Evolutionary conservation across 331 rosid genomes (phyloP).

Genomic region (Malus hybrid): DNA sequence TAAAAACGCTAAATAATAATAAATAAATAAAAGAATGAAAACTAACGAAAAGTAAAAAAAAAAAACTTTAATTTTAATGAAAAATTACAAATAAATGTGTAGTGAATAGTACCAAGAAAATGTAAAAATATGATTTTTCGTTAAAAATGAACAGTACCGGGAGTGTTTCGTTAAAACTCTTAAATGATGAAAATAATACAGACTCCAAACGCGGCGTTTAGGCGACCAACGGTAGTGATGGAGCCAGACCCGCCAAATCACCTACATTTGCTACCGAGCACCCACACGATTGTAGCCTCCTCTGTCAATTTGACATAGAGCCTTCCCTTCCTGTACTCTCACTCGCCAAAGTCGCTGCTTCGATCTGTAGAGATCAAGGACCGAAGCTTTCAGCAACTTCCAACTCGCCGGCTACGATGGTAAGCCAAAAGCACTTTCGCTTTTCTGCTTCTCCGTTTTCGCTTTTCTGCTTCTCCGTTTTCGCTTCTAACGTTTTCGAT

Average conservation of each 20-base stretch:
- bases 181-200: too few species aligned
- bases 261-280: not conserved
- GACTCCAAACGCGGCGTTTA: too few species aligned
- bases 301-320: not conserved
- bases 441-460: not conserved
- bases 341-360: not conserved
- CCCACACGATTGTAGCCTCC: not conserved
- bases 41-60: too few species aligned
- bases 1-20: too few species aligned
- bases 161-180: too few species aligned
- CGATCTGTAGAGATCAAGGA: not conserved
- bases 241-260: not conserved
- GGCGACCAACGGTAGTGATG: not conserved
- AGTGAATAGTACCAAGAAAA: too few species aligned
- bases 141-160: too few species aligned
- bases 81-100: too few species aligned
- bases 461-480: not conserved
- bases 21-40: too few species aligned
- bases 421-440: not conserved
- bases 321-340: not conserved
- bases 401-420: slow-evolving; percentile 13
- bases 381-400: not conserved
- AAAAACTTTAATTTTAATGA: too few species aligned
- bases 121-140: too few species aligned
- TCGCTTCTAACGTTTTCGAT: not conserved